Base-by-base conservation (phyloP, 371 early-diverging fungal genomes). In the Zychaea mexicana region DNA sequence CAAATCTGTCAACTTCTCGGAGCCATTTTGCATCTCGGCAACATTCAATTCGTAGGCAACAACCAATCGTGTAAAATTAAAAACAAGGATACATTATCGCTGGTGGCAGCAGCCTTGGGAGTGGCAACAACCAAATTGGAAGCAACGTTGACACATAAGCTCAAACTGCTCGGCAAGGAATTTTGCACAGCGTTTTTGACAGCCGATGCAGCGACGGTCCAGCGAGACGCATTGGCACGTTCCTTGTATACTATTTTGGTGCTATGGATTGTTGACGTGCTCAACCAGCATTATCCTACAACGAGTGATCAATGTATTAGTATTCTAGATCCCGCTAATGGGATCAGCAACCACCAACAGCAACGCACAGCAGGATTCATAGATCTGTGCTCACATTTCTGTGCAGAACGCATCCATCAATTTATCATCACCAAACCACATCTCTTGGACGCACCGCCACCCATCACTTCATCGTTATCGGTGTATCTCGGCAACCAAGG, bases 331-430 rank as follows among this genome's bases (percentile, higher is more conserved):
- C 75, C 90, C 17, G 95, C 10, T 88, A 89, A 71, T 82, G 86
- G 55, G 57, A 83, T 70, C 39, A 63, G 68, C n/a, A 42, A 17
- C 4, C 7, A 1, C 7, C 42, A 42, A 6, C 13, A 42, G n/a
- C 46, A 74, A 59, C 60, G 87, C 81, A 61, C 55, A 42, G 45
- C 59, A 13, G 85, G 81, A 1, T 88, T 94, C 69, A 88, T 92
- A 63, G 90, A 94, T 46, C 79, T 96, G 54, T 85, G 93, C 39
- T 81, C 86, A 65, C 96, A 97, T 74, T 97, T 91, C 73, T 86
- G 90, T 17, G 89, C 89, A 56, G 96, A 95, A 73, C 81, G 90
- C n/a, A 73, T 95, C n/a, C 86, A 85, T 42, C 83, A 86, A 52
- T 71, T 38, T 13, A 39, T 5, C 52, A 31, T 26, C 45, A 53